These are phyloP conservation scores for Penicillium carneum DNA, from an alignment of 2,329 filamentous ascomycete genomes.

Conservation along the genomic window DNA sequence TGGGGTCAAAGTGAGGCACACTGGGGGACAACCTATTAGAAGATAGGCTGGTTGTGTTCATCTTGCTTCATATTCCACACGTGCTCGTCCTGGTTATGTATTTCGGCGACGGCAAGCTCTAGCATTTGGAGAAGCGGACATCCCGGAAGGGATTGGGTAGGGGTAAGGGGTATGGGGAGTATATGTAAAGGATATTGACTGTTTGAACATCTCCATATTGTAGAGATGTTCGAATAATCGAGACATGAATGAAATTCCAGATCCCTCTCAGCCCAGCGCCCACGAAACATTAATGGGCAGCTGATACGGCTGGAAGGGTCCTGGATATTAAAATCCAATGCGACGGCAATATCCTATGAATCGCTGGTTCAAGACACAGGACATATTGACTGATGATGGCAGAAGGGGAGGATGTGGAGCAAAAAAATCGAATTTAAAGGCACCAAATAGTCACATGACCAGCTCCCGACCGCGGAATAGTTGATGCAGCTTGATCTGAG, in stretches of 20 bases:
- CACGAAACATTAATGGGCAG: conserved; percentile 30
- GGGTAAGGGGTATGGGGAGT: neutral
- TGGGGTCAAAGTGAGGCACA: conserved; percentile 52
- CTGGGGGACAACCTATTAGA: conserved; percentile 45
- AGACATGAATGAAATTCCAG: neutral
- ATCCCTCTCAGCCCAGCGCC: conserved; percentile 9
- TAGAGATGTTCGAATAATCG: neutral
- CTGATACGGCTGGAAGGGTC: conserved; percentile 9
- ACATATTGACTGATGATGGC: conserved; percentile 4
- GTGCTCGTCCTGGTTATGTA: conserved; percentile 58
- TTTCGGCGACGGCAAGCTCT: conserved; percentile 63
- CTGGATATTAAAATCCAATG: neutral
- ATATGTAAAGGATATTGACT: neutral
- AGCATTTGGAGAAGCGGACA: conserved; percentile 59
- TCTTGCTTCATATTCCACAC: conserved; percentile 68
- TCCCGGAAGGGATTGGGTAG: conserved; percentile 17
- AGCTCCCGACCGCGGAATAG: conserved; percentile 11
- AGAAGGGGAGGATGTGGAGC: neutral
- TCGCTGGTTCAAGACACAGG: neutral
- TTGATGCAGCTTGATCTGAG: conserved; percentile 13
- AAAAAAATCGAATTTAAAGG: conserved; percentile 32
- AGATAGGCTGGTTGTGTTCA: conserved; percentile 46
- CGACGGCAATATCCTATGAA: neutral
- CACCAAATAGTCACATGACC: conserved; percentile 20
- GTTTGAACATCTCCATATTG: neutral